Base-by-base conservation (phyloP, 768 basidiomycete genomes). In the Lyophyllum decastes region DNA sequence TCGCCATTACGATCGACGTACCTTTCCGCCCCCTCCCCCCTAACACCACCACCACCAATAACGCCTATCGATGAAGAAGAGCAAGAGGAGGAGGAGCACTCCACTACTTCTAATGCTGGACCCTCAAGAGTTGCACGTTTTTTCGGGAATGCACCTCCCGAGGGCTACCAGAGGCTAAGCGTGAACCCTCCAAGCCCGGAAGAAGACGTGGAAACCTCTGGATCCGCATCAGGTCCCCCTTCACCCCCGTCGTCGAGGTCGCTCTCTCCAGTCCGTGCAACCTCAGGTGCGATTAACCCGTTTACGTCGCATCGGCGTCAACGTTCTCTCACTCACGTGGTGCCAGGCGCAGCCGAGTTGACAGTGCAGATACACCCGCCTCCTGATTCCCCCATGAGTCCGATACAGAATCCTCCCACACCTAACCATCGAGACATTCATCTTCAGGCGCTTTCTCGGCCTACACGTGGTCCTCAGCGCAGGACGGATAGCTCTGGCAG, bases 351-450 rank as follows among this genome's bases (percentile, higher is more conserved):
- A 41, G 49, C 61, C 68, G 87, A 88, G 66, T 71, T 87, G 64
- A 76, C 83, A 58, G 82, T 89, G 63, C 87, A 87, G 69, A 82
- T 89, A 60, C 89, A 88, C 75, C 86, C 84, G 27, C 87, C 87
- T 60, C 89, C 90, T 65, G 91, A 93, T 72, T 92, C 90, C 21
- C 90, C 92, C 1, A 75, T 78, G 73, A 86, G 82, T 61, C 87
- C 87, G 43, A 90, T 79, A 56, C 78, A 82, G 34, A 90, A 93
- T 68, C 90, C 90, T 21, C 91, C 91, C 54, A 94, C 92, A n/a
- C 92, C 92, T 55, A 85, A 90, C 68, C 77, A 84, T 54, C 85
- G 84, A 66, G 92, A 94, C 66, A 94, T 94, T 60, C 90, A 86
- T 72, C 76, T 92, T 62, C 89, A 86, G 74, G 84, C 90, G 51